Conservation (phyloP, 2,329 filamentous ascomycete species). For the Biscogniauxia marginata region DNA sequence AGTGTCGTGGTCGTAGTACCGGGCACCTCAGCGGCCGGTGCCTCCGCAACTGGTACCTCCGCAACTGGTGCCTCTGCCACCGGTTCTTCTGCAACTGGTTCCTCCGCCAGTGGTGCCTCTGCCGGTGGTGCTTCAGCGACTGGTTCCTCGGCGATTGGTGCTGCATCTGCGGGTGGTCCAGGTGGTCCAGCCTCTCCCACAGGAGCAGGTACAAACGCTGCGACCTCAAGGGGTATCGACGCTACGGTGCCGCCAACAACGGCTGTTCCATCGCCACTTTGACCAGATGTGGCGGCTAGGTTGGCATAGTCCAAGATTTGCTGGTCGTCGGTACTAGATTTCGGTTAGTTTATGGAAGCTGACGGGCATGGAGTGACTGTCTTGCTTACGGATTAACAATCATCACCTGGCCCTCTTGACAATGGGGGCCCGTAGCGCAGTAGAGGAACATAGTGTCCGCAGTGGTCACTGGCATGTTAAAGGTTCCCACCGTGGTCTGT, state of each 20-base stretch:
- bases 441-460: constrained; percentile 49
- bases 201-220: constrained; percentile 29
- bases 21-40: neutral
- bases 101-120: neutral
- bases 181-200: constrained; percentile 9
- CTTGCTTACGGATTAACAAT: constrained; percentile 50
- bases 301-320: constrained; percentile 32
- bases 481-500: constrained; percentile 41
- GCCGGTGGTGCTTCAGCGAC: neutral
- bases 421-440: constrained; percentile 49
- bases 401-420: constrained; percentile 50
- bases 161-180: constrained; percentile 1
- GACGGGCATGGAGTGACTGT: neutral
- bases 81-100: neutral
- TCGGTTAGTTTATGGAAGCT: constrained; percentile 5
- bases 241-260: constrained; percentile 30
- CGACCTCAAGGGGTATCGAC: constrained; percentile 29
- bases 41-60: neutral
- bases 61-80: neutral
- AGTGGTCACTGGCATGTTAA: constrained; percentile 45
- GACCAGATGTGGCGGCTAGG: constrained; percentile 16
- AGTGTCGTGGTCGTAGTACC: neutral
- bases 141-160: constrained; percentile 2
- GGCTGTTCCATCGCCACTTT: constrained; percentile 28
- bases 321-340: constrained; percentile 21